These are phyloP conservation scores for Umbelopsis sp. DNA, from an alignment of 371 early-diverging fungal genomes.

Conservation along the genomic window DNA sequence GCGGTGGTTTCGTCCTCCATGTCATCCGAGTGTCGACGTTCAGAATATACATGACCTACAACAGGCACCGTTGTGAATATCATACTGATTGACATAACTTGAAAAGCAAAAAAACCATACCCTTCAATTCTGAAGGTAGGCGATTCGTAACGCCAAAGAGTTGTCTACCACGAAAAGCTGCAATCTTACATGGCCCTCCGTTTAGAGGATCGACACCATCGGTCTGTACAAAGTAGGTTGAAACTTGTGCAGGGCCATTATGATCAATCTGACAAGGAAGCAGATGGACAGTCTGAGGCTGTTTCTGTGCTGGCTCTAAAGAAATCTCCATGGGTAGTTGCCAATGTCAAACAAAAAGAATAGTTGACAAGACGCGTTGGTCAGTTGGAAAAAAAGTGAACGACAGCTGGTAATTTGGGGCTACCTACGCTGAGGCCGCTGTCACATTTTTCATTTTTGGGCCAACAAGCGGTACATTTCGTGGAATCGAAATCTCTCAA, in stretches of 20 bases:
- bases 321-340: background rate
- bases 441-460: constrained; percentile 12
- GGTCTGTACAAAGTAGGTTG: constrained; percentile 1
- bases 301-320: background rate
- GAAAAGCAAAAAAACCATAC: background rate
- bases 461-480: background rate
- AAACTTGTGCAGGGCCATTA: constrained; percentile 2
- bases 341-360: background rate
- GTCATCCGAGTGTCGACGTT: background rate
- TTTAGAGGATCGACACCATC: background rate
- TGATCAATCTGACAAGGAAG: constrained; percentile 13
- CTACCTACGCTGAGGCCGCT: background rate
- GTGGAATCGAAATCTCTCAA: background rate
- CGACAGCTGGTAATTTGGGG: background rate
- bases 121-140: background rate
- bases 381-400: no score
- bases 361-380: background rate
- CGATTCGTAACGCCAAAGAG: background rate
- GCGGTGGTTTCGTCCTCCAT: background rate
- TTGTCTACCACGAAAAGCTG: constrained; percentile 11
- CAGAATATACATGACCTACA: background rate
- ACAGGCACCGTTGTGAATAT: background rate
- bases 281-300: background rate
- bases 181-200: background rate
- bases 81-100: background rate